A percentile compares a stretch with the other conserved stretches of the same genome.
Conservation (phyloP, 2,329 filamentous ascomycete genomes). For the Stagonosporopsis tanaceti region DNA sequence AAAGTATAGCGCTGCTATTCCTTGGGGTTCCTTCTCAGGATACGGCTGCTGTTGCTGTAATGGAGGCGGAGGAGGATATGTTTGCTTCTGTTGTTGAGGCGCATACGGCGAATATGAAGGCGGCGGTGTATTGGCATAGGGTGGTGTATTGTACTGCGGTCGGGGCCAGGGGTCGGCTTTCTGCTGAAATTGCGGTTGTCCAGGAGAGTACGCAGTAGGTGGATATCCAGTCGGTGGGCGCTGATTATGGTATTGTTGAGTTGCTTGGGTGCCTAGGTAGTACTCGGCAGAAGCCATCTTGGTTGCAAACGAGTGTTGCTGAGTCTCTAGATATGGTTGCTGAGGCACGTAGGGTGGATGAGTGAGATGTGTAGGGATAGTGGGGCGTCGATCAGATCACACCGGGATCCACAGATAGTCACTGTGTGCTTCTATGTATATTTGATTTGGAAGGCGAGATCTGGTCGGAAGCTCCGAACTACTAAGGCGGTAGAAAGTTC, state of each 20-base stretch:
- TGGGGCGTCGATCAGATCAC: background rate
- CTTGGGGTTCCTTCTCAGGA: constrained; percentile 15
- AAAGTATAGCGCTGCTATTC: constrained; percentile 10
- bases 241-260: constrained; percentile 32
- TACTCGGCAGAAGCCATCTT: constrained; percentile 47
- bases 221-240: constrained; percentile 11
- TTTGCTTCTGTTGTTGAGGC: constrained; percentile 31
- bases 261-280: constrained; percentile 37
- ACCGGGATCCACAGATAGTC: background rate
- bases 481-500: constrained; percentile 6
- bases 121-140: constrained; percentile 23
- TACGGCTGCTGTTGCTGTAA: constrained; percentile 17
- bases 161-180: constrained; percentile 21
- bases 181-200: constrained; percentile 28
- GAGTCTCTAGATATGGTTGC: background rate
- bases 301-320: background rate
- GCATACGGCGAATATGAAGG: constrained; percentile 32
- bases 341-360: background rate
- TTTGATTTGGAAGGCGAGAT: constrained; percentile 6
- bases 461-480: constrained; percentile 1
- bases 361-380: constrained; percentile 8
- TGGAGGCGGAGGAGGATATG: constrained; percentile 26
- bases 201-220: constrained; percentile 18
- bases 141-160: constrained; percentile 20
- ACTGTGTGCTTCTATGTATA: constrained; percentile 9